Conservation (phyloP, 2,329 filamentous ascomycete genomes). For the Aureobasidium musti region DNA sequence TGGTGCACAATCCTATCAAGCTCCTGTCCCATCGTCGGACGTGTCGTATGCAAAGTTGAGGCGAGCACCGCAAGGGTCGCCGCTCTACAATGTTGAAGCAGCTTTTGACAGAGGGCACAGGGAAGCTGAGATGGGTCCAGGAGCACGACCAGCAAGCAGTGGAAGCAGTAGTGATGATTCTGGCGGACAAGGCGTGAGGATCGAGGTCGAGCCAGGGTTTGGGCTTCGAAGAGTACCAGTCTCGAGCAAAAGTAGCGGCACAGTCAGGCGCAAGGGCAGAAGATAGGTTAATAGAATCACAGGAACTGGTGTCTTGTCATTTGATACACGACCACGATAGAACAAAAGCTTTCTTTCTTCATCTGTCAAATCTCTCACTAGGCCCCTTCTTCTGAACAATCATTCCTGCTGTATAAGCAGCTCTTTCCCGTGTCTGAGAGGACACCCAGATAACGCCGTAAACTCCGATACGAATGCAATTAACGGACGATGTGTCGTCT, state of each 20-base stretch:
- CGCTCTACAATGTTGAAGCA: slow-evolving; percentile 23
- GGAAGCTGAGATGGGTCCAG: not conserved
- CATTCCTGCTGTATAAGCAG: not conserved
- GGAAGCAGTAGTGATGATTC: slow-evolving; percentile 31
- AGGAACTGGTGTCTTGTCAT: not conserved
- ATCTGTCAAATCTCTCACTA: not conserved
- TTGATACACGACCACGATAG: not conserved
- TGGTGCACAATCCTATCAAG: slow-evolving; percentile 41
- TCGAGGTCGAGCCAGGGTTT: slow-evolving; percentile 29
- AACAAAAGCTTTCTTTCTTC: not conserved
- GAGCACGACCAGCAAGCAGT: slow-evolving; percentile 26
- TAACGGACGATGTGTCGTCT: slow-evolving; percentile 7
- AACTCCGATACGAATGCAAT: slow-evolving; percentile 24
- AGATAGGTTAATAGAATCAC: slow-evolving; percentile 5
- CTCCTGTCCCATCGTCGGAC: slow-evolving; percentile 41
- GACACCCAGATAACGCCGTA: not conserved
- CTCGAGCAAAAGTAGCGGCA: slow-evolving; percentile 26
- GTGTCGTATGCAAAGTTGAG: slow-evolving; percentile 40
- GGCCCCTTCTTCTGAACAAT: not conserved
- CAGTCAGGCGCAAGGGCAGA: slow-evolving; percentile 29
- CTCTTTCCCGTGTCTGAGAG: not conserved
- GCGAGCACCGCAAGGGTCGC: slow-evolving; percentile 34
- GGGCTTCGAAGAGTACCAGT: slow-evolving; percentile 29
- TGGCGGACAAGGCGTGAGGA: slow-evolving; percentile 25
- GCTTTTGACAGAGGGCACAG: slow-evolving; percentile 2